A percentile compares a stretch with the other conserved stretches of the same genome.
Conservation (phyloP, 108 stramenopile genomes). For the Cylindrotheca closterium region DNA sequence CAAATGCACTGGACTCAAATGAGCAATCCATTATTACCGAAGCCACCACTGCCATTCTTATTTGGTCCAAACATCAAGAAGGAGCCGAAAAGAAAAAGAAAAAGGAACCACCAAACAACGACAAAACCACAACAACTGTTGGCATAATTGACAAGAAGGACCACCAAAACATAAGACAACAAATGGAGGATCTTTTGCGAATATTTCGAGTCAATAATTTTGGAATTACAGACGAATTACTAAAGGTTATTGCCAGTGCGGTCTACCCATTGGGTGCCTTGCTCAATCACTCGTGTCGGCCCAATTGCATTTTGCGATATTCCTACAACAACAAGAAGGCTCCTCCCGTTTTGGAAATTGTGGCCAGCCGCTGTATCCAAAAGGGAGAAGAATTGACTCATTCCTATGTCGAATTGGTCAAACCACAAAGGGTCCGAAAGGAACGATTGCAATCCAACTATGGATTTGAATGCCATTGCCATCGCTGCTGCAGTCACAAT, state of each 20-base stretch:
- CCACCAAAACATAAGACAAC: background rate
- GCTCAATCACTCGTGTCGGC: slow-evolving; percentile 73
- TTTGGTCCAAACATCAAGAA: background rate
- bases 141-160: background rate
- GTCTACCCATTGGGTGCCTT: slow-evolving; percentile 71
- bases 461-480: slow-evolving; percentile 63
- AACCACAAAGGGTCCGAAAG: slow-evolving; percentile 34
- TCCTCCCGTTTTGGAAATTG: slow-evolving; percentile 24
- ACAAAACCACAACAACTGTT: background rate
- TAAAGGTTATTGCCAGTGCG: slow-evolving; percentile 42
- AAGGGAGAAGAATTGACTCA: slow-evolving; percentile 64
- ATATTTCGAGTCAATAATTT: slow-evolving; percentile 63
- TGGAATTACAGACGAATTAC: slow-evolving; percentile 54
- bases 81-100: background rate
- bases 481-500: slow-evolving; percentile 27
- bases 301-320: slow-evolving; percentile 66
- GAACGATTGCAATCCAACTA: slow-evolving; percentile 38
- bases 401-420: slow-evolving; percentile 61
- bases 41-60: background rate
- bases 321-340: background rate
- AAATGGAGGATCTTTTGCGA: slow-evolving; percentile 12
- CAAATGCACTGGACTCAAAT: background rate
- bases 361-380: slow-evolving; percentile 23
- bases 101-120: background rate
- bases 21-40: background rate